Evolutionary conservation across 2,329 filamentous ascomycete species (phyloP), one percentile per base, ranked within the genome.

Genomic region (Proliferodiscus dingleyae): DNA sequence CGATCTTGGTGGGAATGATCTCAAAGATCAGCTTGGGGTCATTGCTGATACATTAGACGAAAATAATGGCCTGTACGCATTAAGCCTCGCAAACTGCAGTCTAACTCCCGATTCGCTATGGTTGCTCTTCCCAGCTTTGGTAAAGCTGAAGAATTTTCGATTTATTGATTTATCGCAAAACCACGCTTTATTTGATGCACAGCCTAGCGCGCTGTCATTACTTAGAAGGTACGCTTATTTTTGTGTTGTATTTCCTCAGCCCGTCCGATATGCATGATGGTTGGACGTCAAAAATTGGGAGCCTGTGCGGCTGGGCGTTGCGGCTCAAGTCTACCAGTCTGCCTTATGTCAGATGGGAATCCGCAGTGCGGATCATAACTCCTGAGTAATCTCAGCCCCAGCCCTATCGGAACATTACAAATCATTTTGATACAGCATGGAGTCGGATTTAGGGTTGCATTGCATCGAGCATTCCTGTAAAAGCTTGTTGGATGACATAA

Each of bases 91-190:
- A 1, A 85, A 89, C 57, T 96, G 90, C 68, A 87, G 88, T 46
- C 71, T 98, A 44, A 80, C 77, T 4, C 83, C 89, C 0, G 73
- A 79, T 1, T 82, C 84, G 9, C 71, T 97, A 18, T 85, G 79
- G 64, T 78, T 80, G 43, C 72, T 97, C 10, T 75, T 97, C 41
- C 88, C 89, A 4, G 80, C 80, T 5, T 68, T 97, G 43, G 73
- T 77, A 21, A 80, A 75, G 54, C 70, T 96, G 45, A 74, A 75
- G 2, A 79, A 84, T 52, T 85, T 96, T 61, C 82, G 87, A 16
- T 96, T 96, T 62, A 80, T 98, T 48, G 93, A 97, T 63, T 72
- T 98, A 28, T 95, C 89, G 4, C 89, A 95, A 60, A 97, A 97
- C 57, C 85, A 77, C 24, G 81, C 80, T 16, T 73, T 98, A 13